Evolutionary conservation across 1,139 yeast genomes (phyloP).

Genomic region (Geotrichum europaeum): DNA sequence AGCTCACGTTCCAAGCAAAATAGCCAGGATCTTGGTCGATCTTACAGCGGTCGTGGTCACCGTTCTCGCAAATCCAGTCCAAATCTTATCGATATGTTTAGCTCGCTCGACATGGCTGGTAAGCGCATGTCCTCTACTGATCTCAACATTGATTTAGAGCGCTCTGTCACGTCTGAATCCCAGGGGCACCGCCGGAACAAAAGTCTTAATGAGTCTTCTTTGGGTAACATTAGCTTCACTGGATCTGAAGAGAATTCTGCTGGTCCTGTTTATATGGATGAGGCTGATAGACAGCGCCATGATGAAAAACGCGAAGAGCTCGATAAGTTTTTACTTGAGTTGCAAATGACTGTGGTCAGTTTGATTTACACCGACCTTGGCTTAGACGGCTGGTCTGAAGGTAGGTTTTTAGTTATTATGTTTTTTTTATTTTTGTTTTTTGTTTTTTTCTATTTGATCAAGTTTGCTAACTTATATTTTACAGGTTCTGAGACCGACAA

Average conservation of each 20-base stretch:
- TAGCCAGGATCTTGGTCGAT: conserved; percentile 14
- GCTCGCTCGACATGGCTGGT: conserved; percentile 16
- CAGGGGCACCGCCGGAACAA: conserved; percentile 25
- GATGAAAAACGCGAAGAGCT: conserved; percentile 21
- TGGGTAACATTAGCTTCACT: conserved; percentile 7
- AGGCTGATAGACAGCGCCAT: conserved; percentile 7
- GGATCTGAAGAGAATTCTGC: conserved; percentile 5
- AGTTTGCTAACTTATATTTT: conserved; percentile 6
- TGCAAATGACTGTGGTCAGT: conserved; percentile 30
- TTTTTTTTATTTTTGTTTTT: not conserved
- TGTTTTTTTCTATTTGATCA: too few species aligned
- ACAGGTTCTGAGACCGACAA: conserved; percentile 32
- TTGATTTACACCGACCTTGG: conserved; percentile 31
- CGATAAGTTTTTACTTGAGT: conserved; percentile 24
- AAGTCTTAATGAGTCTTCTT: conserved; percentile 24
- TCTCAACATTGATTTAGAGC: conserved; percentile 4
- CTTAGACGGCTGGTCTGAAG: conserved; percentile 28
- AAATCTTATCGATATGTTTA: conserved; percentile 28
- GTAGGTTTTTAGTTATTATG: conserved; percentile 16
- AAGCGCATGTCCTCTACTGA: conserved; percentile 14
- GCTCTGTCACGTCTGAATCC: conserved; percentile 1
- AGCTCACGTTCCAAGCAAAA: conserved; percentile 11
- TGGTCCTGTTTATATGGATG: conserved; percentile 8
- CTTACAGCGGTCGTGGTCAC: conserved; percentile 23
- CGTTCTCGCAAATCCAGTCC: conserved; percentile 28